phyloP scores from a whole-genome alignment of 306 rosid genomes.

The Lupinus albus region DNA sequence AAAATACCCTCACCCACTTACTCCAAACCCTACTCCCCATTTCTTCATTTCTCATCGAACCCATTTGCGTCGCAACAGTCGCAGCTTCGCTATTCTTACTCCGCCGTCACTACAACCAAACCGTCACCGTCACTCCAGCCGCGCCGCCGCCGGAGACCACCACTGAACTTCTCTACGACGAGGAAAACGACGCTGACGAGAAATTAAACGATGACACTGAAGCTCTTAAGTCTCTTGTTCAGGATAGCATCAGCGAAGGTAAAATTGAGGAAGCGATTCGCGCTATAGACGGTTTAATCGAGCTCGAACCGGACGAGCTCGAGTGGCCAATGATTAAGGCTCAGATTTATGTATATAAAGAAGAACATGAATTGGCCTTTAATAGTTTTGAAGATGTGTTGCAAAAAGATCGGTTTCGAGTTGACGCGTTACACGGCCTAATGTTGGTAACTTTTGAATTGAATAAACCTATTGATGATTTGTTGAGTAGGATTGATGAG shows the following conservation, averaged over 20 bases:
- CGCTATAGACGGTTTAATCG: constrained; percentile 55
- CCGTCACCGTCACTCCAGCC: constrained; percentile 50
- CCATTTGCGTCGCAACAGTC: constrained; percentile 57
- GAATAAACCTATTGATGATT: constrained; percentile 39
- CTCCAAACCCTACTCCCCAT: constrained; percentile 50
- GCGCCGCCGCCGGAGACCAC: constrained; percentile 45
- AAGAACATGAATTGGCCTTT: constrained; percentile 53
- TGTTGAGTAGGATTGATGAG: constrained; percentile 57
- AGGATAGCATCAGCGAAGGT: constrained; percentile 50
- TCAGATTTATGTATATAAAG: constrained; percentile 54
- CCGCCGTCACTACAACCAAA: constrained; percentile 52
- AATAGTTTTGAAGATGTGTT: constrained; percentile 59
- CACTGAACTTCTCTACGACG: background rate
- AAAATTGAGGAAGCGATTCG: constrained; percentile 62
- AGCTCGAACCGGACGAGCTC: constrained; percentile 65
- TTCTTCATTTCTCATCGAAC: constrained; percentile 46
- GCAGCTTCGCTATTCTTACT: constrained; percentile 58
- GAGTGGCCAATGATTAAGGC: constrained; percentile 79
- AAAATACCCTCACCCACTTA: constrained; percentile 31
- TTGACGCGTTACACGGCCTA: constrained; percentile 82
- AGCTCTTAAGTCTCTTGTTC: constrained; percentile 61
- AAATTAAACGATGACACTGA: constrained; percentile 45
- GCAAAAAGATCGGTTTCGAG: constrained; percentile 56
- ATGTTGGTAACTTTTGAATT: constrained; percentile 55
- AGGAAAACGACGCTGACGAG: constrained; percentile 43